Evolutionary conservation across 768 basidiomycete genomes (phyloP).

Genomic region (Phaffia tasmanica): DNA sequence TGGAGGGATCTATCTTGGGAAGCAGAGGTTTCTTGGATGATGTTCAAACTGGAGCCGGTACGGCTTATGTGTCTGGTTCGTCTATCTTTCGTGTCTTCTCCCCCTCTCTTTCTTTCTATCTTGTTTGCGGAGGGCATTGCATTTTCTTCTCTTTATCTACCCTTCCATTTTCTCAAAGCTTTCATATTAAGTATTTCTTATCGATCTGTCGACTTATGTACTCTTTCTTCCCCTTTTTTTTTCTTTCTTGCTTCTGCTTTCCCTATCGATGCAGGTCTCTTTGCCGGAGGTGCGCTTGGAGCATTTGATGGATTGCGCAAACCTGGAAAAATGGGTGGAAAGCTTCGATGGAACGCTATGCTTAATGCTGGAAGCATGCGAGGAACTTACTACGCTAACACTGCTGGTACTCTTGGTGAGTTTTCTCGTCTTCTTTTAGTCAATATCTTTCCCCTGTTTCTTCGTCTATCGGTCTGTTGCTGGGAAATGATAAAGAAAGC

Average conservation of each 20-base stretch:
- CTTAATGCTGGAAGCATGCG: slow-evolving; percentile 93
- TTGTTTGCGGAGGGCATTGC: not conserved
- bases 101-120: slow-evolving; percentile 21
- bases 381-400: slow-evolving; percentile 96
- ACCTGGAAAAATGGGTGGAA: slow-evolving; percentile 36
- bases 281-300: slow-evolving; percentile 90
- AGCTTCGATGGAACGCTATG: slow-evolving; percentile 90
- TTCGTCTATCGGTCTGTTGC: not conserved
- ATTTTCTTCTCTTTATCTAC: slow-evolving; percentile 41
- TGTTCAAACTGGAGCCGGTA: slow-evolving; percentile 96
- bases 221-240: slow-evolving; percentile 60
- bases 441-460: no score
- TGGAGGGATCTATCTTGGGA: slow-evolving; percentile 85
- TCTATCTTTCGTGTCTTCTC: slow-evolving; percentile 43
- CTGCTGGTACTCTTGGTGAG: slow-evolving; percentile 91
- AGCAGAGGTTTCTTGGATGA: slow-evolving; percentile 84
- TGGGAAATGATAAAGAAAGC: not conserved
- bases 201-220: slow-evolving; percentile 35
- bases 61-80: slow-evolving; percentile 94
- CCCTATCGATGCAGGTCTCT: slow-evolving; percentile 73
- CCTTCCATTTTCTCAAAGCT: slow-evolving; percentile 38
- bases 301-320: slow-evolving; percentile 82
- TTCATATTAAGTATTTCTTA: slow-evolving; percentile 16
- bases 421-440: slow-evolving; percentile 28
- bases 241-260: slow-evolving; percentile 40